Percentiles rank a stretch among this genome's conserved stretches.
phyloP scores from a whole-genome alignment of 345 rosid genomes.

The Nasturtium officinale region DNA sequence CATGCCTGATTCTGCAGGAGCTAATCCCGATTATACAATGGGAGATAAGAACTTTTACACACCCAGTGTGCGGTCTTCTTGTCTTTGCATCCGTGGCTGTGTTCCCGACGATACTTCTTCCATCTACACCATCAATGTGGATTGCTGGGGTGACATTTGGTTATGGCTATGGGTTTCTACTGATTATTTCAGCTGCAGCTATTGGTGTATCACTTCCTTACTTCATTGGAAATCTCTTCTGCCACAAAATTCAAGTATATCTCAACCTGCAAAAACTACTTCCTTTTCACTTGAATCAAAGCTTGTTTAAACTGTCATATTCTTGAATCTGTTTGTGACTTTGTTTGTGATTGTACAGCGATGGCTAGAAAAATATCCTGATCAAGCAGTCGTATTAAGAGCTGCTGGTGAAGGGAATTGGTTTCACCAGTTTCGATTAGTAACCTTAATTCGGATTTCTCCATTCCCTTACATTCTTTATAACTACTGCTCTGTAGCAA shows the following conservation, averaged over 20 bases:
- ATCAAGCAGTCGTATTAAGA: constrained; percentile 81
- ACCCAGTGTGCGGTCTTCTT: constrained; percentile 72
- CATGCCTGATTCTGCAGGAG: constrained; percentile 53
- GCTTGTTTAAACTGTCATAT: too few species aligned
- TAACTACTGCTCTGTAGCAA: constrained; percentile 90
- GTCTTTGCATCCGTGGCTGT: constrained; percentile 78
- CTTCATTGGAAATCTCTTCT: constrained; percentile 78
- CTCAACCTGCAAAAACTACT: neutral
- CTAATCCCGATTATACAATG: constrained; percentile 83
- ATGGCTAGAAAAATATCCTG: constrained; percentile 87
- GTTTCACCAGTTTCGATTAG: constrained; percentile 89
- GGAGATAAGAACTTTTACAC: constrained; percentile 83
- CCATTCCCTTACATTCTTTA: constrained; percentile 96
- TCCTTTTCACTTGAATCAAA: constrained; percentile 28
- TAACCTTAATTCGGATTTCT: constrained; percentile 80
- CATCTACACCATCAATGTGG: constrained; percentile 98
- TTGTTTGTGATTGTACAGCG: constrained; percentile 51
- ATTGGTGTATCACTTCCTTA: constrained; percentile 88
- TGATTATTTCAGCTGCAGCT: constrained; percentile 62
- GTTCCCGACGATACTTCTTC: constrained; percentile 77
- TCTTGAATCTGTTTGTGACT: neutral
- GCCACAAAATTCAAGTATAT: constrained; percentile 71
- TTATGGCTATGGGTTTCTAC: constrained; percentile 88
- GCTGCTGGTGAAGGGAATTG: constrained; percentile 93
- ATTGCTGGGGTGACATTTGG: constrained; percentile 96